These are phyloP conservation scores for Cutaneotrichosporon sp. DNA, from an alignment of 1,284 basidiomycete species.

Conservation along the genomic window DNA sequence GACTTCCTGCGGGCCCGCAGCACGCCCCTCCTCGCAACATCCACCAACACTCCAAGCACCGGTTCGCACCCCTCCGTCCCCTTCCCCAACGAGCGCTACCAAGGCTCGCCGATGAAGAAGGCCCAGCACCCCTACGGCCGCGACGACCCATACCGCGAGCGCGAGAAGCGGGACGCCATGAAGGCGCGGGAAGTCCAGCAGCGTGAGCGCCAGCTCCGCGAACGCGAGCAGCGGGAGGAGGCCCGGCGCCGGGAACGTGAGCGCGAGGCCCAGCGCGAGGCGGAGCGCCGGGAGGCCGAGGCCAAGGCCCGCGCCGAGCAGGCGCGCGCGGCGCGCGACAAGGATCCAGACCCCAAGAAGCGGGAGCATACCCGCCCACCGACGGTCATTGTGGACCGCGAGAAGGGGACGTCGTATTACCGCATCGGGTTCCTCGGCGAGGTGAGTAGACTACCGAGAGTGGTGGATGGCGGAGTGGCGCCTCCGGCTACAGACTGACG, in stretches of 20 bases:
- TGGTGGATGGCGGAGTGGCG: neutral
- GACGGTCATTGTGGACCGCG: slow-evolving; percentile 69
- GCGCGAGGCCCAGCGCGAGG: neutral
- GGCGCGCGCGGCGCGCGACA: slow-evolving; percentile 9
- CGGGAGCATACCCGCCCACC: slow-evolving; percentile 79
- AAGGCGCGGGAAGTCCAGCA: no score
- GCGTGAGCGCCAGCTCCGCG: neutral
- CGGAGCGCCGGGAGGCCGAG: neutral
- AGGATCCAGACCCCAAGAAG: slow-evolving; percentile 56
- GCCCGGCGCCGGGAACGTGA: neutral
- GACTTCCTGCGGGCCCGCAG: neutral
- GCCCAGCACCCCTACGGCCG: neutral
- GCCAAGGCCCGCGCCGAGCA: neutral
- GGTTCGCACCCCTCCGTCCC: neutral
- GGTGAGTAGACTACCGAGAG: slow-evolving; percentile 58
- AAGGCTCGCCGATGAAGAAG: neutral
- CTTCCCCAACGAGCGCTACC: slow-evolving; percentile 4
- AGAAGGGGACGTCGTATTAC: slow-evolving; percentile 62
- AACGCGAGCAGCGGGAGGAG: neutral
- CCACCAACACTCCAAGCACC: neutral
- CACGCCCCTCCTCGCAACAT: neutral
- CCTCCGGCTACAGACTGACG: no score
- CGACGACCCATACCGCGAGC: neutral
- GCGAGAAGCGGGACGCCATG: neutral
- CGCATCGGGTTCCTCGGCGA: slow-evolving; percentile 82